phyloP scores from a whole-genome alignment of 352 stramenopile genomes.

The Globisporangium spiculum region DNA sequence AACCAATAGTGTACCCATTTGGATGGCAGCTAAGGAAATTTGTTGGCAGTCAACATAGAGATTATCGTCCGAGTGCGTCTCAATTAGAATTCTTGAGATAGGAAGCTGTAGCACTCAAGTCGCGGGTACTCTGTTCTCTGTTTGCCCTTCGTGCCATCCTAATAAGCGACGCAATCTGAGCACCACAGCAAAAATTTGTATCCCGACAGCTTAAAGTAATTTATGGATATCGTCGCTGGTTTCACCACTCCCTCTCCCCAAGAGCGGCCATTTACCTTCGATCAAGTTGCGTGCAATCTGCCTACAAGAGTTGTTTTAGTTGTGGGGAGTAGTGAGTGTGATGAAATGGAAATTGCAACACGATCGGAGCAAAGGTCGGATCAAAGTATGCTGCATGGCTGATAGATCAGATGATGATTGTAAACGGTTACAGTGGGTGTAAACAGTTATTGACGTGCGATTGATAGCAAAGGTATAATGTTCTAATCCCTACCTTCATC shows the following conservation, averaged over 20 bases:
- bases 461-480: background rate
- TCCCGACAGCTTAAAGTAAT: background rate
- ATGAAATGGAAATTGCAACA: background rate
- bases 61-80: background rate
- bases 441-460: background rate
- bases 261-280: background rate
- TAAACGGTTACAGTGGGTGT: background rate
- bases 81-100: background rate
- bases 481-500: background rate
- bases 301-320: background rate
- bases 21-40: background rate
- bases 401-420: background rate
- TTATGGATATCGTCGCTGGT: background rate
- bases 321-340: background rate
- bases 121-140: background rate
- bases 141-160: background rate
- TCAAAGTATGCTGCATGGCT: background rate
- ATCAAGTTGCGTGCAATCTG: background rate
- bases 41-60: background rate
- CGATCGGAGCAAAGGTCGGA: too few relatives aligned
- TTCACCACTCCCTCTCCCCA: too few relatives aligned
- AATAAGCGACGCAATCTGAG: background rate
- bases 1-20: background rate
- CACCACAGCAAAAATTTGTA: background rate
- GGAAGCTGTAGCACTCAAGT: background rate